Conservation (phyloP, 768 basidiomycete species). For the Cantharellus anzutake region DNA sequence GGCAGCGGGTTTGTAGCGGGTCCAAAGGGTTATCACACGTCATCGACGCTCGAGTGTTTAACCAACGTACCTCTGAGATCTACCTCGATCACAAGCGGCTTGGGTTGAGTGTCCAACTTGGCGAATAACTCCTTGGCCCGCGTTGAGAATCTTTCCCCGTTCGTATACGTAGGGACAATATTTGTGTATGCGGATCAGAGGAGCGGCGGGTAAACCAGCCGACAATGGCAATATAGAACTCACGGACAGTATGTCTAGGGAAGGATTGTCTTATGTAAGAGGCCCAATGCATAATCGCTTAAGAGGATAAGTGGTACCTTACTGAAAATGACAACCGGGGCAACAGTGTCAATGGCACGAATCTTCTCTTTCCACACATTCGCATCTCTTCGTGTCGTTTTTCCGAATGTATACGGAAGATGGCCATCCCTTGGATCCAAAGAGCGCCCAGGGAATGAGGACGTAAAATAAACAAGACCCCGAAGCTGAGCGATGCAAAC, state of each 20-base stretch:
- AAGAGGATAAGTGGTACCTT: slow-evolving; percentile 28
- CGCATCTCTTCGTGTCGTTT: slow-evolving; percentile 17
- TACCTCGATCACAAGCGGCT: slow-evolving; percentile 55
- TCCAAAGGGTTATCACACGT: too few species aligned
- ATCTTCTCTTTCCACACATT: slow-evolving; percentile 18
- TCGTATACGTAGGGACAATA: background rate
- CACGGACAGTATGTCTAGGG: slow-evolving; percentile 56
- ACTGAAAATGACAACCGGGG: slow-evolving; percentile 64
- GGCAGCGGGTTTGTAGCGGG: too few species aligned
- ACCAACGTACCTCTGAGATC: slow-evolving; percentile 39
- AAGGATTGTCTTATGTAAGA: slow-evolving; percentile 3
- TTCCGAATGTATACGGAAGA: background rate
- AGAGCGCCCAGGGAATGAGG: background rate
- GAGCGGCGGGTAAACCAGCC: too few species aligned
- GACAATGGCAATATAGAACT: slow-evolving; percentile 12
- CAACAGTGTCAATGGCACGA: slow-evolving; percentile 23
- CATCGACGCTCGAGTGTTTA: too few species aligned
- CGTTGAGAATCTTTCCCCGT: slow-evolving; percentile 30
- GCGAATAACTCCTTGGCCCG: slow-evolving; percentile 43
- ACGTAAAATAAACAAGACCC: background rate
- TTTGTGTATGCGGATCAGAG: background rate
- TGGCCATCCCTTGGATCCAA: background rate
- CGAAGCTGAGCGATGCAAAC: background rate
- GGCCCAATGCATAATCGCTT: background rate
- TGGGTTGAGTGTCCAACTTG: slow-evolving; percentile 38